A percentile compares a stretch with the other conserved stretches of the same genome.
Conservation (phyloP, 306 rosid species). For the Geum urbanum region DNA sequence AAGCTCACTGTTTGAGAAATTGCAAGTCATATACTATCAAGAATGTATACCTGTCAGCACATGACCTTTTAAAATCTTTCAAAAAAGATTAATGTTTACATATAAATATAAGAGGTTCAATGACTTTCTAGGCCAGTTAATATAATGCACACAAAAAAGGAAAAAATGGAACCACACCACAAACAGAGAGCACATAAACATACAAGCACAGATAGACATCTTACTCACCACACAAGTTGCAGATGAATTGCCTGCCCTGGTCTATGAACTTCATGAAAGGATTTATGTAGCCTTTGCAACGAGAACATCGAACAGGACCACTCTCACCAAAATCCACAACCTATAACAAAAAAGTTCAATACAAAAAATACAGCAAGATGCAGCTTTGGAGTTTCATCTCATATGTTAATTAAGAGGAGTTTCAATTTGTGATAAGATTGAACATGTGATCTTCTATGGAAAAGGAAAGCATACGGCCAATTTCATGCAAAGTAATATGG, state of each 20-base stretch:
- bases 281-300: constrained; percentile 95
- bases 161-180: not conserved
- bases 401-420: not conserved
- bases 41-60: not conserved
- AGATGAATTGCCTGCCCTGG: constrained; percentile 92
- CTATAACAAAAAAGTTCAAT: constrained; percentile 34
- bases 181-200: not conserved
- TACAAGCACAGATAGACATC: constrained; percentile 4
- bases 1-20: constrained; percentile 6
- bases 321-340: constrained; percentile 98
- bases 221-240: constrained; percentile 94
- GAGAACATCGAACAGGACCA: constrained; percentile 97
- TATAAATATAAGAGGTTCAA: not conserved
- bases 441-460: not conserved
- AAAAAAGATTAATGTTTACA: not conserved
- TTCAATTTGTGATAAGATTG: not conserved
- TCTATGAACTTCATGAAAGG: constrained; percentile 97
- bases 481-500: not conserved
- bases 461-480: not conserved
- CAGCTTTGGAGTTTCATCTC: not conserved
- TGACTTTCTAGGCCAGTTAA: not conserved
- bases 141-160: not conserved
- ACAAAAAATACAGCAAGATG: not conserved
- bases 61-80: not conserved
- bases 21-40: not conserved